Percentiles rank a stretch among this genome's conserved stretches.
Evolutionary conservation across 257 asterid genomes (phyloP).

Genomic region (Fraxinus americana): DNA sequence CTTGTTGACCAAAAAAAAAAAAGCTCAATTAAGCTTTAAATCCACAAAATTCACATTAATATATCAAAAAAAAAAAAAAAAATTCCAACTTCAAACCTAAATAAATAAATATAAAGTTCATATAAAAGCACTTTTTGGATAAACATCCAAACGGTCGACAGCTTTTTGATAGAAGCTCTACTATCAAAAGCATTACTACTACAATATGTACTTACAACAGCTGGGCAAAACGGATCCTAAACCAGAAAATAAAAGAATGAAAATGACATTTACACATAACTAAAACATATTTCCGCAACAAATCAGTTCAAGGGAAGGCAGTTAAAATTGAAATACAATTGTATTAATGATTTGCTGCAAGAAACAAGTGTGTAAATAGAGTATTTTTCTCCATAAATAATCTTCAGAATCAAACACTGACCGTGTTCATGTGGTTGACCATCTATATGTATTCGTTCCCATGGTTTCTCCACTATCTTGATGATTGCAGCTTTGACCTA

Average conservation of each 20-base stretch:
- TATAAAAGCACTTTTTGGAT: too few species aligned
- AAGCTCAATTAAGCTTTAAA: too few species aligned
- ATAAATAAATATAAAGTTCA: too few species aligned
- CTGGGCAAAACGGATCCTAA: neutral
- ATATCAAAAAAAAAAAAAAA: too few species aligned
- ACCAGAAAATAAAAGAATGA: neutral
- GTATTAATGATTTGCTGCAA: neutral
- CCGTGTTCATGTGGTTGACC: conserved; percentile 90
- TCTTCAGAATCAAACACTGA: conserved; percentile 28
- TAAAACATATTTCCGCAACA: neutral
- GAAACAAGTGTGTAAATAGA: neutral
- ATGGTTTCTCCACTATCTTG: conserved; percentile 82
- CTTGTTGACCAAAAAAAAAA: too few species aligned
- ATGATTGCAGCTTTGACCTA: conserved; percentile 83
- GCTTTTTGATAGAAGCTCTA: too few species aligned
- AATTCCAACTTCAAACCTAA: too few species aligned
- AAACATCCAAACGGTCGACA: too few species aligned
- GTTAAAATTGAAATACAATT: neutral
- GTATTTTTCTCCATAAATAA: neutral
- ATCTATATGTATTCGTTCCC: conserved; percentile 79
- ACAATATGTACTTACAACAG: too few species aligned
- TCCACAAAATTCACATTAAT: too few species aligned
- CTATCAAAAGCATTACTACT: too few species aligned
- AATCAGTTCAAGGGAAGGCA: neutral
- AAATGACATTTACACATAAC: neutral